Base-by-base conservation (phyloP, 1,284 basidiomycete species). In the Ganoderma resinaceum region DNA sequence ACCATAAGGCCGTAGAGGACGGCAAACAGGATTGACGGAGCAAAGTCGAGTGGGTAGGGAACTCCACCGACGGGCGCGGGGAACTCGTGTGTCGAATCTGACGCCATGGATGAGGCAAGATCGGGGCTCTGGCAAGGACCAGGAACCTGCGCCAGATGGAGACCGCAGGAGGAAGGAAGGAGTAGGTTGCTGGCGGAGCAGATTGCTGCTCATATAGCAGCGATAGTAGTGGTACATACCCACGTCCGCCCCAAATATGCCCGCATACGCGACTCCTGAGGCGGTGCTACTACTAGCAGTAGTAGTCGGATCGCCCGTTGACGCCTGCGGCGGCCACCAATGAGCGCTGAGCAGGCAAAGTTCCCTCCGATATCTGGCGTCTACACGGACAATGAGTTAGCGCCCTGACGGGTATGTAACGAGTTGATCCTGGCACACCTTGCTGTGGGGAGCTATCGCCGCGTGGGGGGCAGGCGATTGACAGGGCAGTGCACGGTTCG, bases 1-100 rank as follows among this genome's bases (percentile, higher is more conserved):
- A 73, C 37, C 29, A 74, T 33, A 16, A 70, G 20, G 2, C 62
- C 74, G 63, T 74, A 73, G 3, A 72, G 66, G 5, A 70, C n/a
- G 8, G 67, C 62, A 26, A 74, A 68, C 6, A 70, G 42, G n/a
- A 66, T 60, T 1, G 66, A 66, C 3, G 52, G 59, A 4, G 43
- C 67, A n/a, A 67, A 58, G 61, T 63, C 69, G 29, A 63, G 18
- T 1, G 52, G 58, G 31, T 64, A n/a, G 8, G 69, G 69, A 1
- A 55, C 62, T 4, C 69, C 69, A 1, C 66, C 69, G 3, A 68
- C 31, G 0, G 61, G 66, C 14, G 66, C 29, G 12, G 69, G 66
- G 20, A 70, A 63, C 20, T 60, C 31, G 33, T 61, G 58, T 1
- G 62, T 64, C 4, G 53, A 38, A 35, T 66, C 42, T 12, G 64